Conservation (phyloP, 2,329 filamentous ascomycete genomes). For the Diaporthe sp. region DNA sequence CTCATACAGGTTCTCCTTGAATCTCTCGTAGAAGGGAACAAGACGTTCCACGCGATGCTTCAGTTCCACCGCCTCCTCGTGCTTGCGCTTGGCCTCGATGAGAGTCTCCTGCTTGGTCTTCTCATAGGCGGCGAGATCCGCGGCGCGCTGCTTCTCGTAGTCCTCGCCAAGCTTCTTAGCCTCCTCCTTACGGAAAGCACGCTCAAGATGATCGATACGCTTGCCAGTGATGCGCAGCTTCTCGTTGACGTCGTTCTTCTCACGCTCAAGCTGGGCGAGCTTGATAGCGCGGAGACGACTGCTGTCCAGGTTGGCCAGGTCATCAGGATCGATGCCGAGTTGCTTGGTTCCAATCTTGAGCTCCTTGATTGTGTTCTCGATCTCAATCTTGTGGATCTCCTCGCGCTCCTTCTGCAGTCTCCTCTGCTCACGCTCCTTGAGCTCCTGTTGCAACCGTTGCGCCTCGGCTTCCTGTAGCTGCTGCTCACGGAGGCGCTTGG, state of each 20-base stretch:
- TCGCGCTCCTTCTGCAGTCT: conserved; percentile 89
- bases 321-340: conserved; percentile 80
- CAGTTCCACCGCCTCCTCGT: conserved; percentile 91
- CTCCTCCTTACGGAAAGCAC: conserved; percentile 96
- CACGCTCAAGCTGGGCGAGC: conserved; percentile 93
- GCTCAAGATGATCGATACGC: conserved; percentile 96
- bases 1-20: conserved; percentile 85
- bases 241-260: conserved; percentile 97
- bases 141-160: conserved; percentile 85
- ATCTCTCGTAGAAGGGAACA: conserved; percentile 86
- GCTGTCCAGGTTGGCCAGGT: conserved; percentile 89
- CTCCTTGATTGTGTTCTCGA: conserved; percentile 92
- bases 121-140: conserved; percentile 86
- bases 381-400: conserved; percentile 90
- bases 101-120: conserved; percentile 82
- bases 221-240: conserved; percentile 93
- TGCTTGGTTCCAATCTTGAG: conserved; percentile 89
- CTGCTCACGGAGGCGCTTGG: conserved; percentile 88
- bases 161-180: conserved; percentile 90
- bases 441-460: conserved; percentile 90
- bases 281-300: conserved; percentile 94
- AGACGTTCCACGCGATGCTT: conserved; percentile 93
- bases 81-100: conserved; percentile 85
- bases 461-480: conserved; percentile 92
- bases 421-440: conserved; percentile 89